Evolutionary conservation across 345 rosid species (phyloP).

Genomic region (Hibiscus mutabilis): DNA sequence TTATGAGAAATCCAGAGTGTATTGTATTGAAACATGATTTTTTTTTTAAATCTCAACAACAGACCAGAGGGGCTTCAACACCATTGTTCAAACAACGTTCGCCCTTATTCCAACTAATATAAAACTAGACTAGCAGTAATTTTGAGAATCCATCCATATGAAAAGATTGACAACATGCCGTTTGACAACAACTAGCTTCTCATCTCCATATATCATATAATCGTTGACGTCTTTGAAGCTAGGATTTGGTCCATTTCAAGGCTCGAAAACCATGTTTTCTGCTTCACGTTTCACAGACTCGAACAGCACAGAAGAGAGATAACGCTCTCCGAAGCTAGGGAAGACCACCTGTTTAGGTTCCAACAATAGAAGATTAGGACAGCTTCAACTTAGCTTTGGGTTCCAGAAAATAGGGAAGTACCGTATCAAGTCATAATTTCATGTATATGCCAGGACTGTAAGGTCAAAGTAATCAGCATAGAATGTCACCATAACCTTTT

Average conservation of each 20-base stretch:
- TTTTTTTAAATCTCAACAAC: neutral
- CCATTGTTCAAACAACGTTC: neutral
- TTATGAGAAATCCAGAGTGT: neutral
- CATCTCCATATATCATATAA: neutral
- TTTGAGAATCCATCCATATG: neutral
- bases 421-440: neutral
- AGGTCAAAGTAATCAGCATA: neutral
- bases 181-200: neutral
- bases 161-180: neutral
- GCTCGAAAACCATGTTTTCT: constrained; percentile 13
- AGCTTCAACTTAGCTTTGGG: neutral
- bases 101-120: neutral
- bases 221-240: neutral
- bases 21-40: neutral
- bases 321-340: constrained; percentile 56
- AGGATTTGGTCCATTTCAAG: constrained; percentile 3
- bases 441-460: neutral
- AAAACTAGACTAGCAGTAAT: neutral
- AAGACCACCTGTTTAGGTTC: constrained; percentile 16
- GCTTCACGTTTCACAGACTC: constrained; percentile 39
- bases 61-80: neutral
- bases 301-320: constrained; percentile 43
- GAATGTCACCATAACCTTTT: neutral
- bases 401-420: neutral
- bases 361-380: neutral